phyloP scores from a whole-genome alignment of 805 yeast species.

The Candida boidinii region DNA sequence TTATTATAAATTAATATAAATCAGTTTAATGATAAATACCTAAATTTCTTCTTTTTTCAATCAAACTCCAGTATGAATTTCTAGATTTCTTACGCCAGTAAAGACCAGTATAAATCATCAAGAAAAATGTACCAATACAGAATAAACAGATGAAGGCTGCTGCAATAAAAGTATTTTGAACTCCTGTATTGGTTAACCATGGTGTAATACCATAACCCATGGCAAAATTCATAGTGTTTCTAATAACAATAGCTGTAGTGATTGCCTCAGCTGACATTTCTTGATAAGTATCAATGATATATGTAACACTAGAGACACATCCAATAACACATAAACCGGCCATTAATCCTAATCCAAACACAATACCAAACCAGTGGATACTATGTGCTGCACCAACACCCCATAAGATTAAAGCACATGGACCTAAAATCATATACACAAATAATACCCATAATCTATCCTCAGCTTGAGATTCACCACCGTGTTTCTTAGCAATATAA shows the following conservation, averaged over 20 bases:
- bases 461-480: constrained; percentile 40
- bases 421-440: constrained; percentile 32
- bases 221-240: constrained; percentile 43
- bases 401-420: constrained; percentile 40
- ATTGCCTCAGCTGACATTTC: constrained; percentile 39
- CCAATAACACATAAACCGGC: constrained; percentile 41
- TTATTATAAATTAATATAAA: too few species aligned
- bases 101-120: constrained; percentile 19
- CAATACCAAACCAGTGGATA: constrained; percentile 38
- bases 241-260: constrained; percentile 39
- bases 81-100: constrained; percentile 17
- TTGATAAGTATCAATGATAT: constrained; percentile 42
- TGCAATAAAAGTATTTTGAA: constrained; percentile 39
- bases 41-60: constrained; percentile 17
- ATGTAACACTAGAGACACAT: constrained; percentile 33
- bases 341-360: constrained; percentile 39
- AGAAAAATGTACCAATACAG: constrained; percentile 28
- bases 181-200: constrained; percentile 39
- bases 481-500: constrained; percentile 30
- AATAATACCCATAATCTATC: constrained; percentile 37
- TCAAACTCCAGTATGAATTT: constrained; percentile 18
- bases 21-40: constrained; percentile 9
- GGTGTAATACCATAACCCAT: constrained; percentile 43
- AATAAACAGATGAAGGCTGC: constrained; percentile 36
- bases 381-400: constrained; percentile 44